Evolutionary conservation across 805 yeast species (phyloP).

Genomic region (Yarrowia phangngaensis): DNA sequence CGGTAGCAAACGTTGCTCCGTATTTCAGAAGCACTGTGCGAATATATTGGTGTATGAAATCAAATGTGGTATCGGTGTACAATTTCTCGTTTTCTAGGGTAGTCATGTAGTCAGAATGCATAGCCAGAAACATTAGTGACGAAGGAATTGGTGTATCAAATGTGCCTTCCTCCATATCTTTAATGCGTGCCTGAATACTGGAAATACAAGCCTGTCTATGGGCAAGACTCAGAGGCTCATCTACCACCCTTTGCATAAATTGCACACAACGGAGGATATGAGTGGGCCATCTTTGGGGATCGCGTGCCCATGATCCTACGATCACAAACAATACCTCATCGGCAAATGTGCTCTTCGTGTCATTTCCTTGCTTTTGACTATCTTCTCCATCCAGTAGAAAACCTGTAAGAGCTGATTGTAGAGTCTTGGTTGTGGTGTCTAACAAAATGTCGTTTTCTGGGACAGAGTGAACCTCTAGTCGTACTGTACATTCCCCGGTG

Average conservation of each 20-base stretch:
- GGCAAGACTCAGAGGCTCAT: background rate
- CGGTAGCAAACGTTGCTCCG: constrained; percentile 22
- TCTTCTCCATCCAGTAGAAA: constrained; percentile 9
- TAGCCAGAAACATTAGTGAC: constrained; percentile 14
- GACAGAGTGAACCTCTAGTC: constrained; percentile 14
- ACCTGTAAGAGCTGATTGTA: constrained; percentile 9
- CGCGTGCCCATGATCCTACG: constrained; percentile 12
- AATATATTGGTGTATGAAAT: constrained; percentile 34
- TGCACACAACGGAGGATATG: constrained; percentile 7
- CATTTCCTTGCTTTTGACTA: too few species aligned
- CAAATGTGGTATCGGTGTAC: constrained; percentile 33
- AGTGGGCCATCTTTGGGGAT: constrained; percentile 11
- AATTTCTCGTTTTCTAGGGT: constrained; percentile 30
- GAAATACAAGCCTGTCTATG: constrained; percentile 19
- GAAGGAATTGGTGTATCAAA: constrained; percentile 16
- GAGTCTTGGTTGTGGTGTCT: constrained; percentile 5
- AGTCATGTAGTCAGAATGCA: constrained; percentile 27
- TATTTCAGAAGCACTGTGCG: constrained; percentile 31
- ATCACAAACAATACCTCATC: constrained; percentile 22
- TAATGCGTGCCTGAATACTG: constrained; percentile 13
- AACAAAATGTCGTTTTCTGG: constrained; percentile 15
- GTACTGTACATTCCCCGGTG: constrained; percentile 16
- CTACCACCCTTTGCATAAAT: constrained; percentile 11
- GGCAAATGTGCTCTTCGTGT: constrained; percentile 13
- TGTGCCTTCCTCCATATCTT: constrained; percentile 10